phyloP scores from a whole-genome alignment of 441 rosid genomes.

The Flueggea neowawraea region DNA sequence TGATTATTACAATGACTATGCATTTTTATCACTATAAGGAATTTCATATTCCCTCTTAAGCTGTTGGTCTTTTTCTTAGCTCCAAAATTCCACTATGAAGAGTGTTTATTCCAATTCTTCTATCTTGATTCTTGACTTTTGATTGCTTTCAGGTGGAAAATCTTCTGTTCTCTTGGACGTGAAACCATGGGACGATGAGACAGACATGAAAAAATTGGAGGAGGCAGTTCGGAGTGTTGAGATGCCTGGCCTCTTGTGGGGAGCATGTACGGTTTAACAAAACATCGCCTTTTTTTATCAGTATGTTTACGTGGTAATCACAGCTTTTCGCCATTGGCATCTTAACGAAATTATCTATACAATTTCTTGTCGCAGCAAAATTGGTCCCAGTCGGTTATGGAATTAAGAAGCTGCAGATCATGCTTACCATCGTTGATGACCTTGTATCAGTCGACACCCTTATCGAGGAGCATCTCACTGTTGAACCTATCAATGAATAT shows the following conservation, averaged over 20 bases:
- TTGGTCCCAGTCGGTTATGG: constrained; percentile 91
- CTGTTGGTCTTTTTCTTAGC: no score
- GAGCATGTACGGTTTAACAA: constrained; percentile 61
- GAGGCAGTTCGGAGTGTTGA: constrained; percentile 71
- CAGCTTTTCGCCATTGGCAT: neutral
- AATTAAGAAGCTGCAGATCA: constrained; percentile 87
- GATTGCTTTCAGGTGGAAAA: constrained; percentile 60
- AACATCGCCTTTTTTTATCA: neutral
- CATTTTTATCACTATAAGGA: no score
- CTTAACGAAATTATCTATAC: neutral
- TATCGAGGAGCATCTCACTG: constrained; percentile 64
- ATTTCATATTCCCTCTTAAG: no score
- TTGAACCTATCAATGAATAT: constrained; percentile 68
- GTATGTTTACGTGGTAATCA: neutral
- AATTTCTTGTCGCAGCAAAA: constrained; percentile 50
- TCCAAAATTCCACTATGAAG: no score
- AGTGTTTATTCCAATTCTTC: no score
- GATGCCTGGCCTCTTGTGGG: constrained; percentile 89
- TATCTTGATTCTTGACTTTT: neutral
- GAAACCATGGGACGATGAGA: constrained; percentile 99
- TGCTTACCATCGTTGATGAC: constrained; percentile 91
- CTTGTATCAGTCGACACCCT: constrained; percentile 78
- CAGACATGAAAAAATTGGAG: constrained; percentile 97
- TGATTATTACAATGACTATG: no score
- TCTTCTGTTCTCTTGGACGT: constrained; percentile 83